A percentile compares a stretch with the other conserved stretches of the same genome.
phyloP scores from a whole-genome alignment of 2,329 filamentous ascomycete genomes.

The Neopestalotiopsis rosae region DNA sequence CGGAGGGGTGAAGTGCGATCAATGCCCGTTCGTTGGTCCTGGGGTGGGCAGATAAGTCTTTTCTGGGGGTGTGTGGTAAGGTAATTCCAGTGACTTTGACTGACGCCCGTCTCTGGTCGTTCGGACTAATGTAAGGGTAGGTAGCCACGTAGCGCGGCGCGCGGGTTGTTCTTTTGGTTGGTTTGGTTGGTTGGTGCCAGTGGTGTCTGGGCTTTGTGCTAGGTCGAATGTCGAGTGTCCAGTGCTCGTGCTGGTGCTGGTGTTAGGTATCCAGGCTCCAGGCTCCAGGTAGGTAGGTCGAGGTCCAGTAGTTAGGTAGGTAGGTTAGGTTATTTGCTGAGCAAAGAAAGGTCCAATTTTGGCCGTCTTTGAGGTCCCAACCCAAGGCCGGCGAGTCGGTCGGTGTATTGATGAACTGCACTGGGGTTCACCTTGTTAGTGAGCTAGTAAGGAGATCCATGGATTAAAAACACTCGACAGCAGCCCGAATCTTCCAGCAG shows the following conservation, averaged over 20 bases:
- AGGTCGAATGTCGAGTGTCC: no score
- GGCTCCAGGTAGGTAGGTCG: not conserved
- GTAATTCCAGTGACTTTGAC: no score
- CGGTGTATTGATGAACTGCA: not conserved
- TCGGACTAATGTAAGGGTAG: slow-evolving; percentile 1
- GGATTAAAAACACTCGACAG: no score
- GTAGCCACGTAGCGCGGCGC: not conserved
- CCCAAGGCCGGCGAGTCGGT: not conserved
- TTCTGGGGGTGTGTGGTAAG: not conserved
- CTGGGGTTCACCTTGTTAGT: no score
- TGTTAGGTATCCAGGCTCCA: not conserved
- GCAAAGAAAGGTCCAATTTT: not conserved
- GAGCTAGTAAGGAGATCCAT: no score
- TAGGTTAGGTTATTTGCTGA: no score
- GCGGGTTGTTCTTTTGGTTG: not conserved
- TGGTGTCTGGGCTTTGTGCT: not conserved
- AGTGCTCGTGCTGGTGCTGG: not conserved
- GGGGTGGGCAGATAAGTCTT: slow-evolving; percentile 1
- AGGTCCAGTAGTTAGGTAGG: not conserved
- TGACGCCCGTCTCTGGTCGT: not conserved
- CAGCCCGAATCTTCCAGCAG: no score
- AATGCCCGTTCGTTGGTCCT: not conserved
- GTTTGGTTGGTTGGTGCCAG: not conserved
- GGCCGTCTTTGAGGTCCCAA: not conserved
- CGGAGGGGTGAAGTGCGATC: not conserved